Percentiles rank a stretch among this genome's conserved stretches.
Evolutionary conservation across 768 basidiomycete species (phyloP).

Genomic region (Trametopsis cervina): DNA sequence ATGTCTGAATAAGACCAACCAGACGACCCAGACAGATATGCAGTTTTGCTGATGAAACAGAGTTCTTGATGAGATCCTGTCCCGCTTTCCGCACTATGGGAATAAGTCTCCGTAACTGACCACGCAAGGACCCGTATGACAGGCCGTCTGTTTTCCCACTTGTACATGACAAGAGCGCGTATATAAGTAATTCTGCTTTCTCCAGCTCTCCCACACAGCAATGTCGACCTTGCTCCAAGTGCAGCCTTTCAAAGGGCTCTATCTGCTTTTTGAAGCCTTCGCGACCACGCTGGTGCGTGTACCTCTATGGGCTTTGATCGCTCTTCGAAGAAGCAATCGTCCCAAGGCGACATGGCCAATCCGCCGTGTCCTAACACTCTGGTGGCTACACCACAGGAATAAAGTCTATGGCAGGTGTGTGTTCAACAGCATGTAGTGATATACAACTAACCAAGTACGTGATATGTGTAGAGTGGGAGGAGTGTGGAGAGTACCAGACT

Average conservation of each 20-base stretch:
- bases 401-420: not conserved
- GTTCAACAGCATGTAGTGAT: not conserved
- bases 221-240: not conserved
- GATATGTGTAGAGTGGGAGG: no score
- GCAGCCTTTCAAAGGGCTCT: conserved; percentile 4
- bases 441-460: not conserved
- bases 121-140: no score
- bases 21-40: no score
- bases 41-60: no score
- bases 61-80: no score
- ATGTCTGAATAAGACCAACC: no score
- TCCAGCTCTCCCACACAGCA: not conserved
- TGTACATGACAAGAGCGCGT: no score
- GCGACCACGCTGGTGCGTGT: not conserved
- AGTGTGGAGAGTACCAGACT: not conserved
- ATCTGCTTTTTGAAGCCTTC: not conserved
- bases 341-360: conserved; percentile 1
- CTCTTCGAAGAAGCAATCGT: not conserved
- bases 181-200: not conserved
- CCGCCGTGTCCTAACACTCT: not conserved
- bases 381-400: not conserved
- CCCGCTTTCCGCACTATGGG: no score
- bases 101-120: no score
- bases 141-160: no score
- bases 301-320: conserved; percentile 1